These are phyloP conservation scores for Ascoidea tarda DNA, from an alignment of 805 yeast genomes.

Conservation along the genomic window DNA sequence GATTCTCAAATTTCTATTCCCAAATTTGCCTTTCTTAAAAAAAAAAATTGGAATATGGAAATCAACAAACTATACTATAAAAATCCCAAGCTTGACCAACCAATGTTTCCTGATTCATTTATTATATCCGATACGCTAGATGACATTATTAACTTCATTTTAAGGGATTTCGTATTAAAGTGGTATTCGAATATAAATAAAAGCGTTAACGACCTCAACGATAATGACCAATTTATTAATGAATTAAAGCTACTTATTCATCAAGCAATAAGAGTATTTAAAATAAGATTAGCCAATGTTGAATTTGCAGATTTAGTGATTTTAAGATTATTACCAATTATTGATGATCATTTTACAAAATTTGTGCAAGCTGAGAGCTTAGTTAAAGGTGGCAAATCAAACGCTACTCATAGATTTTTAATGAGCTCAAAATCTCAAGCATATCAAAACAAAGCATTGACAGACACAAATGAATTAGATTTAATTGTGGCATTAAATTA, in stretches of 20 bases:
- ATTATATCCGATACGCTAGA: constrained; percentile 38
- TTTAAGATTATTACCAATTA: constrained; percentile 41
- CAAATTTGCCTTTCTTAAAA: too few species aligned
- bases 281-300: constrained; percentile 23
- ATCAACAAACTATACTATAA: too few species aligned
- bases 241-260: constrained; percentile 31
- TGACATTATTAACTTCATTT: constrained; percentile 30
- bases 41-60: too few species aligned
- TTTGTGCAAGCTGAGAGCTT: constrained; percentile 19
- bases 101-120: constrained; percentile 31
- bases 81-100: too few species aligned
- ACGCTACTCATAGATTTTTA: background rate
- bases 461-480: constrained; percentile 23
- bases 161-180: constrained; percentile 36
- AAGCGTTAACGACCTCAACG: constrained; percentile 14
- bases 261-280: constrained; percentile 25
- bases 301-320: constrained; percentile 49
- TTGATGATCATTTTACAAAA: constrained; percentile 47
- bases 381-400: background rate
- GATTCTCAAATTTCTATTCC: too few species aligned
- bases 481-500: constrained; percentile 29
- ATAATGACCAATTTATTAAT: constrained; percentile 24
- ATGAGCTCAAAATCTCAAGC: background rate
- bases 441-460: constrained; percentile 11
- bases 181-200: constrained; percentile 36